Evolutionary conservation across 371 early-diverging fungal genomes (phyloP), one percentile per base, ranked within the genome.

Genomic region (Haplosporangium sp.): DNA sequence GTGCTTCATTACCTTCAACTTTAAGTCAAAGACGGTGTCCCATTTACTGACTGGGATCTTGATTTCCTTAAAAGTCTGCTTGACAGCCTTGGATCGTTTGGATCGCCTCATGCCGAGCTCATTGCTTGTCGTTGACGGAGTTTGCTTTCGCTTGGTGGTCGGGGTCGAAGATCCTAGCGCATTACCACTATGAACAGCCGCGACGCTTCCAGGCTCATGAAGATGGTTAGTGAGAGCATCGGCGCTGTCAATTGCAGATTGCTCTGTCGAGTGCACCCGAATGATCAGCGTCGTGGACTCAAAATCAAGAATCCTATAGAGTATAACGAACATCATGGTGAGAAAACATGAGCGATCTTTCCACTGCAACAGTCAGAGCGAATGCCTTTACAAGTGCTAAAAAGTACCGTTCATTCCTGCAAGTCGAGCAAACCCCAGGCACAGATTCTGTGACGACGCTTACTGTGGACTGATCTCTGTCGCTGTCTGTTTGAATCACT

Each of bases 11-110:
- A 71, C 80, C 69, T 69, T 79, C 16, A 65, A n/a, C 47, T 79
- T 79, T 36, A 79, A 41, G 7, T 73, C 80, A 69, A 73, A 69
- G 23, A 73, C 59, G 6, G 69, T 79, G 10, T 69, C 73, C 29
- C 51, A 29, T 47, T 79, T 79, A 55, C 62, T 59, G 51, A 69
- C 59, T 38, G 9, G 46, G 7, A 79, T 29, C 14, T 18, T 59
- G 45, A 62, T 48, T 47, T 69, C 62, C 23, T 65, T 68, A 41
- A 65, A 72, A 0, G 51, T 56, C 2, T 20, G 62, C 55, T 73
- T 69, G 45, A 45, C 46, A 1, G 59, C 23, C 51, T 51, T 73
- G 7, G 57, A 9, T 16, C 80, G 64, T 59, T 73, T 73, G 8
- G 80, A 79, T 36, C 69, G 67, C 21, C 79, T 55, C 11, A 64